These are phyloP conservation scores for Imleria badia DNA, from an alignment of 768 basidiomycete genomes.

Conservation along the genomic window DNA sequence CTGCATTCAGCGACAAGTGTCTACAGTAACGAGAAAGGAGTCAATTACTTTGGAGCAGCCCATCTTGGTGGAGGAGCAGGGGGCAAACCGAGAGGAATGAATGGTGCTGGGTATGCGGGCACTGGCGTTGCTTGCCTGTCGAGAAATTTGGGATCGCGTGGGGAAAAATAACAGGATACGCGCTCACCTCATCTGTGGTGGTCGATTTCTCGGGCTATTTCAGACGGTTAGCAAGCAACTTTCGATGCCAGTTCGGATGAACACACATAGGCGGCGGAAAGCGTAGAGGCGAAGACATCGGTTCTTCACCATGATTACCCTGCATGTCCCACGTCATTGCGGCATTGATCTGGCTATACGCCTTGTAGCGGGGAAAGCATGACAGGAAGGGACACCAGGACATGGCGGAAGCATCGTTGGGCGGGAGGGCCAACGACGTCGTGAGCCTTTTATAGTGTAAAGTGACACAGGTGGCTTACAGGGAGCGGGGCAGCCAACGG, in stretches of 20 bases:
- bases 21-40: neutral
- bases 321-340: slow-evolving; percentile 30
- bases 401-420: slow-evolving; percentile 21
- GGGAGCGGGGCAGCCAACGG: slow-evolving; percentile 18
- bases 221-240: neutral
- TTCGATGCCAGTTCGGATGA: neutral
- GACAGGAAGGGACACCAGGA: slow-evolving; percentile 31
- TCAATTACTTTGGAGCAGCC: slow-evolving; percentile 22
- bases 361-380: slow-evolving; percentile 33
- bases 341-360: slow-evolving; percentile 33
- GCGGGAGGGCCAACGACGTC: neutral
- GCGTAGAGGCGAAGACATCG: slow-evolving; percentile 10
- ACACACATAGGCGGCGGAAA: slow-evolving; percentile 24
- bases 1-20: slow-evolving; percentile 3
- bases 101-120: slow-evolving; percentile 14
- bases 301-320: slow-evolving; percentile 16
- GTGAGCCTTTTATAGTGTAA: slow-evolving; percentile 27
- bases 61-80: slow-evolving; percentile 14
- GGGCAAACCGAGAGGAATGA: slow-evolving; percentile 20
- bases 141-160: neutral
- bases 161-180: neutral
- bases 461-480: slow-evolving; percentile 16
- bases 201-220: slow-evolving; percentile 10
- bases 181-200: slow-evolving; percentile 15
- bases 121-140: slow-evolving; percentile 16